phyloP scores from a whole-genome alignment of 352 stramenopile species.

The Globisporangium spiculum region DNA sequence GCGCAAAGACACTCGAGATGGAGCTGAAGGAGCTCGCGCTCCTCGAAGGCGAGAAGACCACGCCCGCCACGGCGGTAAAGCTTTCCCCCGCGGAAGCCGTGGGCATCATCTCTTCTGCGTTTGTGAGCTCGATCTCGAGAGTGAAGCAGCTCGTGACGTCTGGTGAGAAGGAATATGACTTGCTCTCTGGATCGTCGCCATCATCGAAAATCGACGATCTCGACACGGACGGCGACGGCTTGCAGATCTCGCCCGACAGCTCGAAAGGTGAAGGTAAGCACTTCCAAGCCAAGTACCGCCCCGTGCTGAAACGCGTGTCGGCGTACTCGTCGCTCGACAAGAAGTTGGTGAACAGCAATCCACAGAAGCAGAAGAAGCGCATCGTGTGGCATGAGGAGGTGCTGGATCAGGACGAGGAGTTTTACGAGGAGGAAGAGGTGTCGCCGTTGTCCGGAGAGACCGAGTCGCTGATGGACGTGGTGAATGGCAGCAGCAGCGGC shows the following conservation, averaged over 20 bases:
- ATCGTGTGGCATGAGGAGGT: conserved; percentile 78
- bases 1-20: conserved; percentile 63
- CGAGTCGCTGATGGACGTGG: conserved; percentile 44
- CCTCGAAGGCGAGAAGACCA: conserved; percentile 33
- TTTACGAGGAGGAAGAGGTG: conserved; percentile 52
- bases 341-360: conserved; percentile 26
- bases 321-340: conserved; percentile 58
- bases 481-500: background rate
- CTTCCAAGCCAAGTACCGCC: conserved; percentile 48
- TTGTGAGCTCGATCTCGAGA: conserved; percentile 53
- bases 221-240: conserved; percentile 74
- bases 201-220: conserved; percentile 66
- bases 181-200: conserved; percentile 51
- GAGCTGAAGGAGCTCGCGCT: conserved; percentile 73
- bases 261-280: conserved; percentile 54
- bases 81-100: conserved; percentile 62
- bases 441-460: conserved; percentile 32
- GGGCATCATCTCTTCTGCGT: conserved; percentile 55
- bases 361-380: conserved; percentile 38
- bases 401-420: conserved; percentile 75
- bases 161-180: conserved; percentile 67
- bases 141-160: conserved; percentile 59
- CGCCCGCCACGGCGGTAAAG: conserved; percentile 19
- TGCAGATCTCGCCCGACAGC: conserved; percentile 77
- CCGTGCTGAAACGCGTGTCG: conserved; percentile 77